Base-by-base conservation (phyloP, 768 basidiomycete genomes). In the Phylloporus sp. region DNA sequence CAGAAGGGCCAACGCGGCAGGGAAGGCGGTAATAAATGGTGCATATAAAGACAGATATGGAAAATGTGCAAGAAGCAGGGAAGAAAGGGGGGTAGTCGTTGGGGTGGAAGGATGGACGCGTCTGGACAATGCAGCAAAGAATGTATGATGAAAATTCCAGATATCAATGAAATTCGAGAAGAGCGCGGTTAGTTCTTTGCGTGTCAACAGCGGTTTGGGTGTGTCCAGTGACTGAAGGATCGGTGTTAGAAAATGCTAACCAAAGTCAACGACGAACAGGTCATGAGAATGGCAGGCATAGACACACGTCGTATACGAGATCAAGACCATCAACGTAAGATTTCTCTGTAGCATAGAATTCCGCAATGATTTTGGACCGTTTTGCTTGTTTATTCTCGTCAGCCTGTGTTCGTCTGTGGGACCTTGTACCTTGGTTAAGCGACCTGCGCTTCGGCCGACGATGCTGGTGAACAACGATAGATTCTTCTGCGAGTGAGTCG, bases 141-240 rank as follows among this genome's bases (percentile, higher is more conserved):
- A 86, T 2, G 86, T 80, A 46, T 80, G 86, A 69, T 91, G 89
- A 38, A 91, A 76, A 60, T 91, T 92, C 91, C 87, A 91, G 29
- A 94, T 92, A 68, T 93, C 91, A 63, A 91, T 85, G 57, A 93
- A 91, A 67, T 92, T 92, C 55, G 86, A 87, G 68, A 94, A 94
- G 31, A 92, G 74, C 12, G 82, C 76, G 1, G 84, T 87, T 51
- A 93, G 77, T 40, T 82, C 78, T 3, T 79, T 68, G 50, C 88
- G 81, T 52, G 82, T 76, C 45, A 93, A 75, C n/a, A 93, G 68
- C 3, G 88, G 85, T 23, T 80, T 74, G 5, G 81, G 59, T 3
- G 80, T 82, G 55, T 89, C 86, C 56, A 92, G 72, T 6, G 91
- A 86, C 18, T 73, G 73, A 56, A 93, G 83, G 52, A 94, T 83